Conservation (phyloP, 1,284 basidiomycete species). For the Pseudozyma thailandica region DNA sequence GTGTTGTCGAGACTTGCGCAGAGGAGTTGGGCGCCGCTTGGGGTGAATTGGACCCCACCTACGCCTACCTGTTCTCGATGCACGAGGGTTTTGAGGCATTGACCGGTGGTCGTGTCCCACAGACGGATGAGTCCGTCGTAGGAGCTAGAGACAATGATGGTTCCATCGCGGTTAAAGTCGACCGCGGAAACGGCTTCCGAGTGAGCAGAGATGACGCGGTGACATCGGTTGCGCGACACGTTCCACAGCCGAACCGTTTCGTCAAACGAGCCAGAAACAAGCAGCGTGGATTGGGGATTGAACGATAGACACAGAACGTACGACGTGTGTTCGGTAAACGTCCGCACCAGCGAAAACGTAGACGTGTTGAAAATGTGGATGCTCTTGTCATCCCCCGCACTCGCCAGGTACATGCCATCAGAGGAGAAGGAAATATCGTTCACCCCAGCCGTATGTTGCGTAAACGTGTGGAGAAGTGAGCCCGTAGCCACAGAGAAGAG, state of each 20-base stretch:
- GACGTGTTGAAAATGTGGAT: constrained; percentile 53
- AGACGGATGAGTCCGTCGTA: constrained; percentile 88
- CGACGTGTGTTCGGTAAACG: constrained; percentile 84
- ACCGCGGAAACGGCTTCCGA: constrained; percentile 95
- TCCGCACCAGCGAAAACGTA: constrained; percentile 29
- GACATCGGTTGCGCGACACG: constrained; percentile 74
- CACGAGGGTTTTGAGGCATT: constrained; percentile 95
- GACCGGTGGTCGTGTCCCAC: constrained; percentile 95
- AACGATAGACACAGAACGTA: constrained; percentile 93
- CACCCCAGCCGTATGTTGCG: constrained; percentile 46
- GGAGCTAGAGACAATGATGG: constrained; percentile 88
- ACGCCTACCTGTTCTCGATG: constrained; percentile 95
- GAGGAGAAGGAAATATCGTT: constrained; percentile 61
- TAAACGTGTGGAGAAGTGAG: constrained; percentile 39
- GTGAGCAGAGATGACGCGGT: constrained; percentile 78
- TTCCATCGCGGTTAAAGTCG: constrained; percentile 92
- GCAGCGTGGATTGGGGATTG: constrained; percentile 85
- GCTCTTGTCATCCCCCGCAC: constrained; percentile 57
- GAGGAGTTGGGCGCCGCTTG: constrained; percentile 87
- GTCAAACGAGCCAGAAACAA: constrained; percentile 92
- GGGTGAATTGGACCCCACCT: constrained; percentile 86
- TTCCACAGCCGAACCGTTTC: constrained; percentile 97
- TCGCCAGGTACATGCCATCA: constrained; percentile 56
- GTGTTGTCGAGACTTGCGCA: constrained; percentile 91
- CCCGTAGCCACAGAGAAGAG: constrained; percentile 54